Evolutionary conservation across 306 rosid species (phyloP).

Genomic region (Adenanthera pavonina): DNA sequence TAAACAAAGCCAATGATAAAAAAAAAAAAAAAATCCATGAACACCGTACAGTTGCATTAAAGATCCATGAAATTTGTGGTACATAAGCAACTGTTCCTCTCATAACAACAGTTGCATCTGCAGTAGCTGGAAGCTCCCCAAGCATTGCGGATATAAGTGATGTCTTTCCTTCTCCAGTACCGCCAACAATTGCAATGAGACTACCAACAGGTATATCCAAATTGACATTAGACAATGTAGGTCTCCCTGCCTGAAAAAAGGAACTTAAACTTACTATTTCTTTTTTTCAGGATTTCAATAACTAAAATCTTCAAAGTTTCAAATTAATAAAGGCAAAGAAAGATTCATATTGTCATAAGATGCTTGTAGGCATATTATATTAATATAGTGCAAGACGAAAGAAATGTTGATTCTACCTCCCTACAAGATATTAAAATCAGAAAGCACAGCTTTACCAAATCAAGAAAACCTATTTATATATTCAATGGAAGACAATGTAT

Average conservation of each 20-base stretch:
- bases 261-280: slow-evolving; percentile 7
- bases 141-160: slow-evolving; percentile 94
- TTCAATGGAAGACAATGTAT: not conserved
- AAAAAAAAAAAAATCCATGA: not conserved
- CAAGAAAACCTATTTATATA: not conserved
- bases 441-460: not conserved
- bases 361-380: slow-evolving; percentile 6
- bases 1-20: not conserved
- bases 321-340: slow-evolving; percentile 15
- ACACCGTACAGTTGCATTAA: slow-evolving; percentile 90
- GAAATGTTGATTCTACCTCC: slow-evolving; percentile 29
- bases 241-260: slow-evolving; percentile 63
- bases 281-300: slow-evolving; percentile 29
- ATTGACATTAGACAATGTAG: slow-evolving; percentile 80
- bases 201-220: slow-evolving; percentile 77
- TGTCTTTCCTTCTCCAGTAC: slow-evolving; percentile 98
- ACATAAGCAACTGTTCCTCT: slow-evolving; percentile 94
- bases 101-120: slow-evolving; percentile 56
- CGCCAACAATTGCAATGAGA: slow-evolving; percentile 94
- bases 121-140: slow-evolving; percentile 76
- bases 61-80: slow-evolving; percentile 96
- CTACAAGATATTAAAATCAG: not conserved
- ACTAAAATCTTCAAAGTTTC: slow-evolving; percentile 22
- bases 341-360: slow-evolving; percentile 1
- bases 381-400: slow-evolving; percentile 9